Conservation (phyloP, 139 green algal species). For the Chlamydomonas sphaeroides region DNA sequence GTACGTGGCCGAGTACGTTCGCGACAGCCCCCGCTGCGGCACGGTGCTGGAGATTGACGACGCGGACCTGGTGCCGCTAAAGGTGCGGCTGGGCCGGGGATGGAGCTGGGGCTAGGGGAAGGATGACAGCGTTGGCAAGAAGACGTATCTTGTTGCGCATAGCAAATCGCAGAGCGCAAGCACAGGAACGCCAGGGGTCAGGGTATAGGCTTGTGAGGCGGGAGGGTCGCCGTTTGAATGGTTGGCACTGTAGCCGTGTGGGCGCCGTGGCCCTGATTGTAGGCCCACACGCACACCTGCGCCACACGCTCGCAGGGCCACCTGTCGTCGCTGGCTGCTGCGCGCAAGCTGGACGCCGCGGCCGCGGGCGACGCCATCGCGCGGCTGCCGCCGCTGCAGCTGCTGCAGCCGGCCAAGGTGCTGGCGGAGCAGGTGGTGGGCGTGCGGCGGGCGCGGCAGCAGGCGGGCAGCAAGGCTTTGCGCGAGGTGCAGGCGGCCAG, state of each 20-base stretch:
- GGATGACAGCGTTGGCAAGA: too few relatives aligned
- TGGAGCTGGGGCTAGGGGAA: neutral
- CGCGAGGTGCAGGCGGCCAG: slow-evolving; percentile 37
- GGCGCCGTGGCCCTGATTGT: too few relatives aligned
- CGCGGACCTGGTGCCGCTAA: slow-evolving; percentile 62
- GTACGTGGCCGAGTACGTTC: slow-evolving; percentile 63
- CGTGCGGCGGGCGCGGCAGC: slow-evolving; percentile 14
- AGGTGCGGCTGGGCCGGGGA: neutral
- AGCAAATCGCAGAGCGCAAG: too few relatives aligned
- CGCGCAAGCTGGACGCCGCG: slow-evolving; percentile 46
- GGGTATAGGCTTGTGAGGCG: too few relatives aligned
- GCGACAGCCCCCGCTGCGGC: slow-evolving; percentile 51
- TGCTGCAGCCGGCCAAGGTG: slow-evolving; percentile 66
- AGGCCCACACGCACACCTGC: too few relatives aligned
- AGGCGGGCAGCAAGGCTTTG: slow-evolving; percentile 14
- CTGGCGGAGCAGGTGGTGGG: slow-evolving; percentile 39
- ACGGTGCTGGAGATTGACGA: slow-evolving; percentile 68
- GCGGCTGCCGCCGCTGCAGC: slow-evolving; percentile 47
- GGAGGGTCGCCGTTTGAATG: too few relatives aligned
- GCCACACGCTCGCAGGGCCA: too few relatives aligned
- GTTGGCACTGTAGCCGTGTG: too few relatives aligned
- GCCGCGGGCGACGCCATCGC: neutral
- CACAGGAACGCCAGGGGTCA: too few relatives aligned
- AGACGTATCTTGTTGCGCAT: too few relatives aligned
- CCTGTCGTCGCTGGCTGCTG: slow-evolving; percentile 29